These are phyloP conservation scores for Colletotrichum phormii DNA, from an alignment of 2,329 filamentous ascomycete genomes.

Conservation along the genomic window DNA sequence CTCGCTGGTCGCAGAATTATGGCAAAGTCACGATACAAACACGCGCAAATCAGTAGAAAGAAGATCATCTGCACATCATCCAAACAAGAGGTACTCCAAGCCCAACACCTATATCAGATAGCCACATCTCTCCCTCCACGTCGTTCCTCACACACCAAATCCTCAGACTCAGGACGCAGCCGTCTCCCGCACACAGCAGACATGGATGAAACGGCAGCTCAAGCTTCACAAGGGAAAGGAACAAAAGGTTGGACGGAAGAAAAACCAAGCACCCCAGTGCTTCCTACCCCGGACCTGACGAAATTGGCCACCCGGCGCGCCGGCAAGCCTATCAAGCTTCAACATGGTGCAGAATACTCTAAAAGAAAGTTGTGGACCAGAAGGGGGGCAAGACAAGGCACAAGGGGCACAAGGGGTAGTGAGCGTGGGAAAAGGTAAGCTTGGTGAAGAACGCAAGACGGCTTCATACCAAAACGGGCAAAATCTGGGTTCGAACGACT, in stretches of 20 bases:
- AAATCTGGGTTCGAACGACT: conserved; percentile 21
- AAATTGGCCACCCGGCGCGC: neutral
- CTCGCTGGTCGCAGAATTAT: neutral
- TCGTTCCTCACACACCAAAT: neutral
- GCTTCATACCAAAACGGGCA: neutral
- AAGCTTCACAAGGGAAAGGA: neutral
- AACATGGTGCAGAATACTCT: neutral
- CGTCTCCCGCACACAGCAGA: conserved; percentile 8
- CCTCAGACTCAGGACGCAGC: neutral
- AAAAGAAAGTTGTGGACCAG: neutral
- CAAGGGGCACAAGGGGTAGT: neutral
- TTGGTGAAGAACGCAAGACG: neutral
- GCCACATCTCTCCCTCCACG: neutral
- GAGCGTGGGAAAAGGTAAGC: no score
- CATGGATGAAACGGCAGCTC: conserved; percentile 21
- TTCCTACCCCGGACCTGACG: neutral
- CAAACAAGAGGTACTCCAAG: neutral
- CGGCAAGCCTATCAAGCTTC: neutral
- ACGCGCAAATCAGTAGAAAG: neutral
- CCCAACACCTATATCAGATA: conserved; percentile 28
- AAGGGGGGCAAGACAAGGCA: neutral
- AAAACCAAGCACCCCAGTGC: conserved; percentile 1
- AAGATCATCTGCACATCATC: conserved; percentile 25
- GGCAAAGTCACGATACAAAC: neutral
- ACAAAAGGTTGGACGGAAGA: conserved; percentile 24